Evolutionary conservation across 73 alveolate genomes (phyloP), one percentile per base, ranked within the genome.

Genomic region (Tetrahymena thermophila): DNA sequence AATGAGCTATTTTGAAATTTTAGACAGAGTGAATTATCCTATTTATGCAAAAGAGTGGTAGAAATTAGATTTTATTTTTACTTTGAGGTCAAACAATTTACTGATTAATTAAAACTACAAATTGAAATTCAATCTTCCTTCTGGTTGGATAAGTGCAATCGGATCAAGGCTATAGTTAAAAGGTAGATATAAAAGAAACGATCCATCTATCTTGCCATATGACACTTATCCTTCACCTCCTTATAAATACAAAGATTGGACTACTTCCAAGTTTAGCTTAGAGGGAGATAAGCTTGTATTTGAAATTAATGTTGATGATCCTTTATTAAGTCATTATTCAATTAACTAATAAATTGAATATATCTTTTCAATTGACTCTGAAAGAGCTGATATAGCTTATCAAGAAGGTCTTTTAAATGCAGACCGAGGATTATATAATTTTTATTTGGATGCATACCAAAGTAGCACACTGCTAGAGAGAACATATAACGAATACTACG

Each of bases 141-240:
- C 35, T 3, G 89, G 89, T 0, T 71, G 89, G 89, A 31, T 71
- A 11, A 71, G 42, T 13, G 89, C 89, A 23, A 71, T 71, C 17
- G 89, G 89, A n/a, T 19, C 89, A 10, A 71, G 37, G n/a, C 89
- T 71, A n/a, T 17, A 71, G 31, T 13, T 71, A 31, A 71, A 71
- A 71, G 89, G 89, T 71, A 71, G 89, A n/a, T 71, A 71, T n/a
- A 71, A 71, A 71, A 71, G 89, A 71, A 71, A 71, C n/a, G 89
- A 71, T n/a, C 89, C 89, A 19, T 28, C 35, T 28, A n/a, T 71
- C 23, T n/a, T 31, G 35, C 89, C 89, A 71, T 71, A 71, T 71
- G 89, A 71, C 25, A 71, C 89, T 2, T 71, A 71, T 71, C 35
- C 37, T 4, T 71, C 35, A 13, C 89, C 89, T 71, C 89, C 89